Base-by-base conservation (phyloP, 768 basidiomycete genomes). In the Suillus paluster region DNA sequence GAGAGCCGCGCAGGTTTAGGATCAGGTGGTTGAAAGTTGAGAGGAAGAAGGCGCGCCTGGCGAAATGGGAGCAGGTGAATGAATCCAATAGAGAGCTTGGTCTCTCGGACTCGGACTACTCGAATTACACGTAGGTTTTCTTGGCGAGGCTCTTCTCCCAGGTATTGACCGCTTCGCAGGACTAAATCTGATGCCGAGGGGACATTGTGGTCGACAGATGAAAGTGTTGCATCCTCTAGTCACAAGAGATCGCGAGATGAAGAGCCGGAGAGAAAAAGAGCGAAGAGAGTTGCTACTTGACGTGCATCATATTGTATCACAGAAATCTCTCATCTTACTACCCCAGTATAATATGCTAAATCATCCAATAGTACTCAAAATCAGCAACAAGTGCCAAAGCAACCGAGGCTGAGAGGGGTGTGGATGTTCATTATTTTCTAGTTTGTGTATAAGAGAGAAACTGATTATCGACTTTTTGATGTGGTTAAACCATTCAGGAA, bases 11-110 rank as follows among this genome's bases (percentile, higher is more conserved):
- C 45, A 75, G 74, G 48, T 11, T 62, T 4, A 59, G 73, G 49
- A 66, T 71, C 61, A 68, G 58, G 39, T 73, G 71, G 69, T 19
- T 75, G 34, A 63, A 68, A 5, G 59, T 60, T 14, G 64, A 64
- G 59, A 67, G 73, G 60, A 70, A 57, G 46, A 61, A 60, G 23
- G 64, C 55, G 21, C 61, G 48, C n/a, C 59, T 68, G 42, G 66
- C 59, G 57, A 63, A 11, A 34, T 76, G 68, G 70, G 56, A 45
- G 23, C 66, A 65, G 4, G 60, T 48, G 3, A 74, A 71, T 44
- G 46, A 60, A 33, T n/a, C 57, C 17, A 62, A 64, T 27, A 58
- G 15, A 36, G 46, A 48, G 3, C 39, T 62, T 0, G 72, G 63
- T 15, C 36, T 59, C 27, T n/a, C 56, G 4, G 70, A 59, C 4